Conservation (phyloP, 495 filamentous ascomycete genomes). For the Penicillium arizonense region DNA sequence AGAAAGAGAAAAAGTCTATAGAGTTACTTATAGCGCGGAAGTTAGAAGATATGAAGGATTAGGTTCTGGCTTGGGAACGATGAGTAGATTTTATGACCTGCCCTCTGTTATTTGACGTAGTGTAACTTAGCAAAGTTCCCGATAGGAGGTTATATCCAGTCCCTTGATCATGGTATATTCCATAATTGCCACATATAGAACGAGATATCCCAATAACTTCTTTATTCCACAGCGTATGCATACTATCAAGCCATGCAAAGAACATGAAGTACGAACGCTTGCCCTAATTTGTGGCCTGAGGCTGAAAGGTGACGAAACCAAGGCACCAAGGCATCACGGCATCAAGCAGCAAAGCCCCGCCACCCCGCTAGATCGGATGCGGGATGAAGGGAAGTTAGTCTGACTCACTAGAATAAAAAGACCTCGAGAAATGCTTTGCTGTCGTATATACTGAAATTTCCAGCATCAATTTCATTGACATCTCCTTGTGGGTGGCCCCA, state of each 20-base stretch:
- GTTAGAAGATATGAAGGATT: conserved; percentile 1
- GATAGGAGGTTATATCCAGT: too few species aligned
- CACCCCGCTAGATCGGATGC: conserved; percentile 12
- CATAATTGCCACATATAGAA: too few species aligned
- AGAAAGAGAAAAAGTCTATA: conserved; percentile 7
- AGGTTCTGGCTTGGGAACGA: conserved; percentile 13
- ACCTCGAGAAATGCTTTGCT: neutral
- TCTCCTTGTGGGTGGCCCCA: neutral
- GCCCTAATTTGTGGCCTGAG: conserved; percentile 2
- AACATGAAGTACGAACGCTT: neutral
- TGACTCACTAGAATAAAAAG: conserved; percentile 13
- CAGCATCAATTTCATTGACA: neutral
- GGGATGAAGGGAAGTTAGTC: conserved; percentile 3
- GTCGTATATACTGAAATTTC: neutral
- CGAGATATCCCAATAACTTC: too few species aligned
- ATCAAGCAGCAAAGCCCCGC: conserved; percentile 7
- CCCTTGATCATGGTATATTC: too few species aligned
- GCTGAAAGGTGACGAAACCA: neutral
- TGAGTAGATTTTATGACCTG: neutral
- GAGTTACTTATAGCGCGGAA: conserved; percentile 7
- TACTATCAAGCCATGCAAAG: too few species aligned
- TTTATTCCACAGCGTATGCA: too few species aligned
- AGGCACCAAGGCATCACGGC: conserved; percentile 4
- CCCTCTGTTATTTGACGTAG: too few species aligned
- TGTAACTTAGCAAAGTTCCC: too few species aligned